phyloP scores from a whole-genome alignment of 305 asterid genomes.

The Ilex paraguariensis region DNA sequence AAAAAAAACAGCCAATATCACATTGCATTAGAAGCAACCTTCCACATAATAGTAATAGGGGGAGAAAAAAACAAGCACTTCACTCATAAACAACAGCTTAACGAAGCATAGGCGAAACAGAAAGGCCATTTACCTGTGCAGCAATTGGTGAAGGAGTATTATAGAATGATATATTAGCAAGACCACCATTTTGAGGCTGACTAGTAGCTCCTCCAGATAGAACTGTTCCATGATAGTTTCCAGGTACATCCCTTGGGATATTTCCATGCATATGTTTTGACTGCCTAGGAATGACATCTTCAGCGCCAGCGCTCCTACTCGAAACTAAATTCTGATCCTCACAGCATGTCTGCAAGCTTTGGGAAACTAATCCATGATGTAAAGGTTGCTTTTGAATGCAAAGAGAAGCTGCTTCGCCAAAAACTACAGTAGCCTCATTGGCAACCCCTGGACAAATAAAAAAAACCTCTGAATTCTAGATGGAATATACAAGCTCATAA shows the following conservation, averaged over 20 bases:
- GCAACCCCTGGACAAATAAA: slow-evolving; percentile 67
- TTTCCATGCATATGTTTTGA: slow-evolving; percentile 43
- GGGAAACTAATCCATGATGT: slow-evolving; percentile 43
- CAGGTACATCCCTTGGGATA: slow-evolving; percentile 66
- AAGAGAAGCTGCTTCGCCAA: slow-evolving; percentile 73
- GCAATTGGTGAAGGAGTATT: slow-evolving; percentile 92
- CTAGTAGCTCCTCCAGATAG: slow-evolving; percentile 29
- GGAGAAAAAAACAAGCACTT: not conserved
- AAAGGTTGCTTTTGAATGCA: slow-evolving; percentile 66
- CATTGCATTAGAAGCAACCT: not conserved
- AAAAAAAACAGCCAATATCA: not conserved
- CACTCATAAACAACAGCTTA: not conserved
- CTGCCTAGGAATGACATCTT: slow-evolving; percentile 75
- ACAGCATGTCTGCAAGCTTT: slow-evolving; percentile 39
- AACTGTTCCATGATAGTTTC: slow-evolving; percentile 50
- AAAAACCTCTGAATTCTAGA: not conserved
- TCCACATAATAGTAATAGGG: too few relatives aligned
- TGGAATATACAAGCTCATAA: too few relatives aligned
- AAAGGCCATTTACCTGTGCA: slow-evolving; percentile 39
- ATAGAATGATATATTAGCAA: slow-evolving; percentile 55
- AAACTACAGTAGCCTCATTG: slow-evolving; percentile 78
- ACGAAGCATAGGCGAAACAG: not conserved
- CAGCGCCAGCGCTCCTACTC: slow-evolving; percentile 40
- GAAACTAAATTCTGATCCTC: slow-evolving; percentile 49
- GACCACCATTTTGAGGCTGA: slow-evolving; percentile 53